Percentiles rank a stretch among this genome's conserved stretches.
These are phyloP conservation scores for Cordyceps pruinosa DNA, from an alignment of 2,329 filamentous ascomycete genomes.

Conservation along the genomic window DNA sequence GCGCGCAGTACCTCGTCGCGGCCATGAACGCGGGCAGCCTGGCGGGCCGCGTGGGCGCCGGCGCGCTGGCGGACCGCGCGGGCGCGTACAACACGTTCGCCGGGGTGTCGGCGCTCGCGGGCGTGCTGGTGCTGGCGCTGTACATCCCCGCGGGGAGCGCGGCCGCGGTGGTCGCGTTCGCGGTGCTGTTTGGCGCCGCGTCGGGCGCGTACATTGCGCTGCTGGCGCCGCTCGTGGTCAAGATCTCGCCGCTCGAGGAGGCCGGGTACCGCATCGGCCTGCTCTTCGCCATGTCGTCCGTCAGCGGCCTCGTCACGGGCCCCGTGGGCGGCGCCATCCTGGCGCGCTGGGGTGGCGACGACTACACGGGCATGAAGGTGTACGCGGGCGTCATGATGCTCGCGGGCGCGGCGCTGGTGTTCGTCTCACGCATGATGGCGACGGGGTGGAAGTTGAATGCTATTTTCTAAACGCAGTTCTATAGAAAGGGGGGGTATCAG, in stretches of 20 bases:
- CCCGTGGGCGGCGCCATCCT: slow-evolving; percentile 43
- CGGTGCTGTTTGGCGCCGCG: slow-evolving; percentile 35
- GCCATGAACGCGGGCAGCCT: slow-evolving; percentile 34
- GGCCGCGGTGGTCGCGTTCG: slow-evolving; percentile 30
- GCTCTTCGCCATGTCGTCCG: slow-evolving; percentile 41
- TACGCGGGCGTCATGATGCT: slow-evolving; percentile 23
- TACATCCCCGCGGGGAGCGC: slow-evolving; percentile 31
- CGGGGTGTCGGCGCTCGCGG: slow-evolving; percentile 37
- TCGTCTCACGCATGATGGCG: slow-evolving; percentile 16
- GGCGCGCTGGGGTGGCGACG: slow-evolving; percentile 13
- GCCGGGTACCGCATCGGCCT: slow-evolving; percentile 42
- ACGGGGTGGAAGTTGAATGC: slow-evolving; percentile 17
- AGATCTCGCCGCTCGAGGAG: slow-evolving; percentile 46
- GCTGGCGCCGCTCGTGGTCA: slow-evolving; percentile 32
- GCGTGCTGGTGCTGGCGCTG: slow-evolving; percentile 33
- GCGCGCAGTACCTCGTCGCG: slow-evolving; percentile 29
- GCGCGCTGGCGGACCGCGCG: slow-evolving; percentile 28
- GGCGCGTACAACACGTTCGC: slow-evolving; percentile 38
- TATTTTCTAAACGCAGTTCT: slow-evolving; percentile 16
- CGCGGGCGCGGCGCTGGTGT: slow-evolving; percentile 18
- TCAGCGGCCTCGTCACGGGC: slow-evolving; percentile 45
- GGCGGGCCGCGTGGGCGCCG: slow-evolving; percentile 29
- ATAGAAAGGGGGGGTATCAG: slow-evolving; percentile 14
- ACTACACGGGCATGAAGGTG: slow-evolving; percentile 23
- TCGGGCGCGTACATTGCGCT: slow-evolving; percentile 36